phyloP scores from a whole-genome alignment of 1,284 basidiomycete genomes.

The Ceratobasidium sp. region DNA sequence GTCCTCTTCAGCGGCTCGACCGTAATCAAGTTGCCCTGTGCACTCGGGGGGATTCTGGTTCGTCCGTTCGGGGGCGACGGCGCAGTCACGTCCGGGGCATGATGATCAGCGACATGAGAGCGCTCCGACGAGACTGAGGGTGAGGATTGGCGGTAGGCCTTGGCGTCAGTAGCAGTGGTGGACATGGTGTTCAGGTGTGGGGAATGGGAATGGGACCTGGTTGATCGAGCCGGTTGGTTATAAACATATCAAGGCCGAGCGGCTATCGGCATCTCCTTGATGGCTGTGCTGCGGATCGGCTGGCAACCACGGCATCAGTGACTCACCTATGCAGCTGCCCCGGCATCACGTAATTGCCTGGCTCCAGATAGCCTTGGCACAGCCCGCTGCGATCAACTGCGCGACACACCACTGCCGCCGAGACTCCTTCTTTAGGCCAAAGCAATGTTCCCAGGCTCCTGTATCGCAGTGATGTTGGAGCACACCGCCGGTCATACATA shows the following conservation, averaged over 20 bases:
- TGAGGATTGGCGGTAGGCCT: constrained; percentile 61
- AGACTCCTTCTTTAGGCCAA: too few species aligned
- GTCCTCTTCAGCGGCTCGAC: constrained; percentile 84
- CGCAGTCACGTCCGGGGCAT: constrained; percentile 73
- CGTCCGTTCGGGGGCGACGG: constrained; percentile 49
- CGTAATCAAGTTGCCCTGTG: constrained; percentile 63
- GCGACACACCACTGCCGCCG: background rate
- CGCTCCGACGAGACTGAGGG: constrained; percentile 23
- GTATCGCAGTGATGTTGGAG: too few species aligned
- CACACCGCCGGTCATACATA: too few species aligned
- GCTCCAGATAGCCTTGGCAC: too few species aligned
- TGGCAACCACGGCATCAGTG: constrained; percentile 3
- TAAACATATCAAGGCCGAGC: constrained; percentile 17
- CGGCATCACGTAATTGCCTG: background rate
- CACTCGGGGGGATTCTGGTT: constrained; percentile 51
- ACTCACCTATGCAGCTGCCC: constrained; percentile 1
- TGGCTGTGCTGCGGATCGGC: constrained; percentile 39
- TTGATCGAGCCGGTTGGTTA: background rate
- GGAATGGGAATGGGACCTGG: background rate
- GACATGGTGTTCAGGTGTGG: constrained; percentile 29
- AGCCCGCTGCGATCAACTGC: constrained; percentile 12
- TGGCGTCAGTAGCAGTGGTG: constrained; percentile 56
- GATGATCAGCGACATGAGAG: constrained; percentile 72
- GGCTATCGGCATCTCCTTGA: constrained; percentile 14
- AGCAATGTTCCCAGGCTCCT: too few species aligned